Evolutionary conservation across 2,329 filamentous ascomycete species (phyloP).

Genomic region (Neophaeococcomyces mojaviensis): DNA sequence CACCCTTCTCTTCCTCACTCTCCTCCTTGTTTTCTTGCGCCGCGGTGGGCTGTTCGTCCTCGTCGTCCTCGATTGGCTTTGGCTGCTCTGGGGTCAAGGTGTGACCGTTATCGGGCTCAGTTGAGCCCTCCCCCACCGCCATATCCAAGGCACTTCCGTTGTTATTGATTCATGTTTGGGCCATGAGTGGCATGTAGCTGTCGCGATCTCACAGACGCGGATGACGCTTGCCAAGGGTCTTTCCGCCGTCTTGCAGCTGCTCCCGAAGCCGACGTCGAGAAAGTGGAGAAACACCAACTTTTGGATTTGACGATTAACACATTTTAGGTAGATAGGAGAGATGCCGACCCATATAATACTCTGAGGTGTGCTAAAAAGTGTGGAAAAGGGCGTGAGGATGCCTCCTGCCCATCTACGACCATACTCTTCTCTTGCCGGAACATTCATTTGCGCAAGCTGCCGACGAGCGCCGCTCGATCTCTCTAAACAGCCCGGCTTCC

Average conservation of each 20-base stretch:
- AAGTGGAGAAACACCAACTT: background rate
- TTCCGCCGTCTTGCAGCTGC: background rate
- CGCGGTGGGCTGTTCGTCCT: background rate
- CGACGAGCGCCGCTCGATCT: constrained; percentile 25
- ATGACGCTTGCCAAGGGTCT: constrained; percentile 1
- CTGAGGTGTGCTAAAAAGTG: no score
- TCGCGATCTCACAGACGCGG: background rate
- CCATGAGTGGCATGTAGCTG: background rate
- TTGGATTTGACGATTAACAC: background rate
- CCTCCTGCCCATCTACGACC: background rate
- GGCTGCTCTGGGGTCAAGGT: constrained; percentile 1
- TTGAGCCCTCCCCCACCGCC: constrained; percentile 25
- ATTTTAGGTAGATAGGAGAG: no score
- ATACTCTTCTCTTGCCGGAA: constrained; percentile 28
- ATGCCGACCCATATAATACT: no score
- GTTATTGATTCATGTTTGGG: constrained; percentile 4
- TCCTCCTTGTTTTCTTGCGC: constrained; percentile 8
- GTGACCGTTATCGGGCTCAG: constrained; percentile 19
- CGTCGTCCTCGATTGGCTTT: background rate
- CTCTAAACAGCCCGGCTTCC: constrained; percentile 27
- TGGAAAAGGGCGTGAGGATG: background rate
- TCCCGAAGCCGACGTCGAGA: background rate
- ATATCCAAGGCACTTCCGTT: constrained; percentile 12
- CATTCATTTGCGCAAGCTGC: constrained; percentile 27
- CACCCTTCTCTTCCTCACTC: background rate